Base-by-base conservation (phyloP, 495 filamentous ascomycete species). In the Aspergillus haitiensis region DNA sequence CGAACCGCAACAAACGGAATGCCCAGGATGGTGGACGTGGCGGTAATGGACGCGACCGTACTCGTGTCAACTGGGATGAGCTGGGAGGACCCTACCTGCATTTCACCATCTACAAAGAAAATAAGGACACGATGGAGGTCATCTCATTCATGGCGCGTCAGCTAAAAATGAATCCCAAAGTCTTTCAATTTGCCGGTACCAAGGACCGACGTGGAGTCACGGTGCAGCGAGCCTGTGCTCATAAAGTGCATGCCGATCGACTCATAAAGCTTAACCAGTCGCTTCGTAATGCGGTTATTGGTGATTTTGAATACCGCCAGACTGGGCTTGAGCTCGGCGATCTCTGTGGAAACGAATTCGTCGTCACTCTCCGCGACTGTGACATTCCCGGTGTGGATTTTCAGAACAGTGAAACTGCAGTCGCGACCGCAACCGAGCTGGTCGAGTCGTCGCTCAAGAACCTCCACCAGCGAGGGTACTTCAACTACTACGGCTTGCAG, bases 401-500 rank as follows among this genome's bases (percentile, higher is more conserved):
- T 5, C 57, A 75, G 39, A 70, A 77, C 60, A 61, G 60, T 34
- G 71, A 72, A 63, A 68, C 66, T 55, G 77, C 62, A 56, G 63
- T 64, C 56, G 55, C 70, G 12, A 76, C 77, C 47, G 78, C 78
- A 7, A 69, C 84, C 11, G 74, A 81, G 6, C 71, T 88, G 42
- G 78, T 97, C 6, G 74, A 72, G 11, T 67, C 77, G 2, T 76
- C 85, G 7, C 72, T 89, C 45, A 67, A 74, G 48, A 76, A 78
- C 32, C 77, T 92, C 8, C 71, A 73, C 52, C 70, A 82, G 46
- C 75, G 84, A 12, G 94, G 94, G 0, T 98, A 96, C 74, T 85
- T 98, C 71, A 98, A 98, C 71, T 98, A 98, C 76, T 98, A 89
- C 60, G 94, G 94, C 12, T 83, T 97, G 3, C 94, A 98, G 74